Conservation (phyloP, 2,329 filamentous ascomycete genomes). For the Penicillium hesseltinei region DNA sequence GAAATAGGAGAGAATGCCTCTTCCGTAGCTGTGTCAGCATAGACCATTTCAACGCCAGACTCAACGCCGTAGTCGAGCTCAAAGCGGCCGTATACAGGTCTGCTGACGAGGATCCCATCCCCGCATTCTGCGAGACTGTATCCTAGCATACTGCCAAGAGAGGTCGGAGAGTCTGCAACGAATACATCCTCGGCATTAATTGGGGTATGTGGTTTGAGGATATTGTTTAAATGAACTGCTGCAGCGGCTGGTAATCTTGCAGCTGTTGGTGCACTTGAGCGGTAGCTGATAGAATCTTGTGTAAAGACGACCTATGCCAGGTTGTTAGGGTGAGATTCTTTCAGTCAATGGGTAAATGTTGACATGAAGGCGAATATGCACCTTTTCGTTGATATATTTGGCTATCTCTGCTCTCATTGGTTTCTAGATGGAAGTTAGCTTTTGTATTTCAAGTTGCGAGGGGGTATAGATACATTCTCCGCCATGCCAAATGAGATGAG, state of each 20-base stretch:
- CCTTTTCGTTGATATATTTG: slow-evolving; percentile 41
- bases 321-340: not conserved
- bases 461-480: slow-evolving; percentile 32
- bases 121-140: slow-evolving; percentile 44
- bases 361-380: not conserved
- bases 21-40: slow-evolving; percentile 35
- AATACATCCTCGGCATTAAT: slow-evolving; percentile 41
- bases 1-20: slow-evolving; percentile 40
- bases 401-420: slow-evolving; percentile 40
- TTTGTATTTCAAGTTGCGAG: not conserved
- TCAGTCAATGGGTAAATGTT: not conserved
- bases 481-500: slow-evolving; percentile 38
- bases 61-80: slow-evolving; percentile 49
- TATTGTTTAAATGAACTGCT: slow-evolving; percentile 43
- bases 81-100: slow-evolving; percentile 52
- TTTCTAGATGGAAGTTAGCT: slow-evolving; percentile 24
- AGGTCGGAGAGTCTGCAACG: slow-evolving; percentile 44
- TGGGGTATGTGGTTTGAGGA: slow-evolving; percentile 38
- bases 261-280: slow-evolving; percentile 39
- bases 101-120: slow-evolving; percentile 48
- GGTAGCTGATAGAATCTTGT: slow-evolving; percentile 41
- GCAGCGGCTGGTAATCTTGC: slow-evolving; percentile 41
- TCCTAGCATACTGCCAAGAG: slow-evolving; percentile 45
- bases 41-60: slow-evolving; percentile 41
- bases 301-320: slow-evolving; percentile 30